Conservation (phyloP, 768 basidiomycete species). For the Lyophyllum atratum region DNA sequence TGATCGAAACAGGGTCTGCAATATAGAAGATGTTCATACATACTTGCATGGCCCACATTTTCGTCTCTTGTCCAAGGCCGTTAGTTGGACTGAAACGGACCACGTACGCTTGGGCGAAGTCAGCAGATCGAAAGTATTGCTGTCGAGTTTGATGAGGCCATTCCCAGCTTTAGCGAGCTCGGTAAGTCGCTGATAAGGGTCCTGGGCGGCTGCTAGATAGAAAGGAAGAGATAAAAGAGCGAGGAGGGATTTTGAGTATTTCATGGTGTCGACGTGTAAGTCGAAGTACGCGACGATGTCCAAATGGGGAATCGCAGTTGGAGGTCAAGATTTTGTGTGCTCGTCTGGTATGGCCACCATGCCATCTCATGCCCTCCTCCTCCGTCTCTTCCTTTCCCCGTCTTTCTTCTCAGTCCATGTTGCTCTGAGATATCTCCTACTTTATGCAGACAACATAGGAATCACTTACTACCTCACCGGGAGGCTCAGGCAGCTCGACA, state of each 20-base stretch:
- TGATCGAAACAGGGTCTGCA: constrained; percentile 1
- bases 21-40: constrained; percentile 29
- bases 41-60: constrained; percentile 94
- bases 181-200: constrained; percentile 57
- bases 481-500: constrained; percentile 67
- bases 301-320: constrained; percentile 19
- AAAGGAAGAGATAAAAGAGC: constrained; percentile 31
- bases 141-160: constrained; percentile 83
- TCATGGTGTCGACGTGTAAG: constrained; percentile 31
- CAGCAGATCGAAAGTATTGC: constrained; percentile 75
- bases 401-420: constrained; percentile 94
- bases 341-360: constrained; percentile 24
- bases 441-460: constrained; percentile 86
- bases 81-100: constrained; percentile 86
- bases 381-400: constrained; percentile 90
- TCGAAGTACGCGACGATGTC: constrained; percentile 10
- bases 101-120: constrained; percentile 78
- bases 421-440: constrained; percentile 82
- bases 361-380: constrained; percentile 82
- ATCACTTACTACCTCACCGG: constrained; percentile 89
- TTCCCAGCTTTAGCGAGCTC: constrained; percentile 70
- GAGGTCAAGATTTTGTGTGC: constrained; percentile 11
- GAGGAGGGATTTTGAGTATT: constrained; percentile 27
- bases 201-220: constrained; percentile 31
- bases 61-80: constrained; percentile 78